A percentile compares a stretch with the other conserved stretches of the same genome.
These are phyloP conservation scores for Cydonia oblonga DNA, from an alignment of 331 rosid genomes.

Conservation along the genomic window DNA sequence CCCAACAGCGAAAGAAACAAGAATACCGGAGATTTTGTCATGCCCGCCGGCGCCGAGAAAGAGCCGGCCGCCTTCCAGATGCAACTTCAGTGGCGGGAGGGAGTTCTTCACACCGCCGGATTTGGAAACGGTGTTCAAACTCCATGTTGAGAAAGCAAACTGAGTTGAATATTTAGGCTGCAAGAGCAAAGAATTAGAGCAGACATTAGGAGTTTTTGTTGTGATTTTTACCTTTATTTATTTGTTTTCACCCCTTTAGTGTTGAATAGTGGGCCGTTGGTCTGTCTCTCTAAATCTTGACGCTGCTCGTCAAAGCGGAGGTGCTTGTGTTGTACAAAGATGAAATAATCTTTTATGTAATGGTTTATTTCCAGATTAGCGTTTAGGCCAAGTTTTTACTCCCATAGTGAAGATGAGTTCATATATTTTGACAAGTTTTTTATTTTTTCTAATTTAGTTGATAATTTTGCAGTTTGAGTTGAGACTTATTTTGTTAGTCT, in stretches of 20 bases:
- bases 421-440: background rate
- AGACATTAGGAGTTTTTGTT: conserved; percentile 29
- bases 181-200: conserved; percentile 17
- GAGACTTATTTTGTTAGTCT: background rate
- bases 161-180: conserved; percentile 25
- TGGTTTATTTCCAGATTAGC: conserved; percentile 27
- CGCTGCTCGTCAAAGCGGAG: background rate
- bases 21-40: conserved; percentile 52
- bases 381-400: conserved; percentile 11
- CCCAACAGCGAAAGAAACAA: conserved; percentile 67
- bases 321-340: conserved; percentile 47
- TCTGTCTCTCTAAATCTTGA: background rate
- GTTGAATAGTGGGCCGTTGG: background rate
- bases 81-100: conserved; percentile 33
- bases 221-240: background rate
- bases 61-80: conserved; percentile 37
- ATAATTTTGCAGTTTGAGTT: background rate
- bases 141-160: conserved; percentile 47
- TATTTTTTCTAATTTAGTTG: background rate
- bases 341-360: conserved; percentile 31
- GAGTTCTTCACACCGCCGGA: conserved; percentile 82
- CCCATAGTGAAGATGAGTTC: background rate
- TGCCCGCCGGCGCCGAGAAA: conserved; percentile 94
- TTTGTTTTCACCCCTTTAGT: background rate
- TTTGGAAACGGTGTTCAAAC: conserved; percentile 80